Conservation (phyloP, 345 rosid genomes). For the Salix dunnii region DNA sequence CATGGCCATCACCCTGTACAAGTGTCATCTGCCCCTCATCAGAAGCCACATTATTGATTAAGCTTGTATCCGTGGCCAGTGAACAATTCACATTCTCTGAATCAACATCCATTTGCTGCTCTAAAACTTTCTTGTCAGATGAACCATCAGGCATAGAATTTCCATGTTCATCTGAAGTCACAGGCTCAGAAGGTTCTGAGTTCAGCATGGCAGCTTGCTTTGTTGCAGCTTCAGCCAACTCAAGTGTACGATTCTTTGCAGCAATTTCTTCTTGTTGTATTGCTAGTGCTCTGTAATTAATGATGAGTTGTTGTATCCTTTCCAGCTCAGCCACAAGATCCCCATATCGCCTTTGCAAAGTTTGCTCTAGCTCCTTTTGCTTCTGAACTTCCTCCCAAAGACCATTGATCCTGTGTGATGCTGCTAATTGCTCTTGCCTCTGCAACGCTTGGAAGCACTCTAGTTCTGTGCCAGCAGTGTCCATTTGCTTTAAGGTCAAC, state of each 20-base stretch:
- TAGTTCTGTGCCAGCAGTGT: slow-evolving; percentile 80
- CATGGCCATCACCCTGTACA: background rate
- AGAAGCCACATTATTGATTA: slow-evolving; percentile 8
- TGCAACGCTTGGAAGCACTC: slow-evolving; percentile 89
- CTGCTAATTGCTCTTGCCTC: slow-evolving; percentile 91
- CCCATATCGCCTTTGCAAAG: slow-evolving; percentile 73
- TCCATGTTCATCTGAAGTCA: too few species aligned
- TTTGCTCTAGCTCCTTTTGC: slow-evolving; percentile 83
- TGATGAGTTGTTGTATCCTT: slow-evolving; percentile 43
- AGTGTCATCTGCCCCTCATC: background rate
- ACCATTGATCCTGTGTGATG: slow-evolving; percentile 70
- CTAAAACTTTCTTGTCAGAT: too few species aligned
- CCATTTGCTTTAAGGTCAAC: slow-evolving; percentile 74
- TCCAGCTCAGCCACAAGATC: slow-evolving; percentile 54
- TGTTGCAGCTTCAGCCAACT: slow-evolving; percentile 26
- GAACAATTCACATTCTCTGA: too few species aligned
- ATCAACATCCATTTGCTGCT: too few species aligned
- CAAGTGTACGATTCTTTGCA: slow-evolving; percentile 34
- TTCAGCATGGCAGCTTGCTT: slow-evolving; percentile 21
- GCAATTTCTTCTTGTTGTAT: slow-evolving; percentile 49
- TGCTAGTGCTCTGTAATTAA: slow-evolving; percentile 46
- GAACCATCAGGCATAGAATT: too few species aligned
- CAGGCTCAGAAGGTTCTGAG: too few species aligned
- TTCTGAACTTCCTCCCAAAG: slow-evolving; percentile 85
- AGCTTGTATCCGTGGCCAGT: slow-evolving; percentile 6